These are phyloP conservation scores for Fraxinus dipetala DNA, from an alignment of 305 asterid species.

Conservation along the genomic window DNA sequence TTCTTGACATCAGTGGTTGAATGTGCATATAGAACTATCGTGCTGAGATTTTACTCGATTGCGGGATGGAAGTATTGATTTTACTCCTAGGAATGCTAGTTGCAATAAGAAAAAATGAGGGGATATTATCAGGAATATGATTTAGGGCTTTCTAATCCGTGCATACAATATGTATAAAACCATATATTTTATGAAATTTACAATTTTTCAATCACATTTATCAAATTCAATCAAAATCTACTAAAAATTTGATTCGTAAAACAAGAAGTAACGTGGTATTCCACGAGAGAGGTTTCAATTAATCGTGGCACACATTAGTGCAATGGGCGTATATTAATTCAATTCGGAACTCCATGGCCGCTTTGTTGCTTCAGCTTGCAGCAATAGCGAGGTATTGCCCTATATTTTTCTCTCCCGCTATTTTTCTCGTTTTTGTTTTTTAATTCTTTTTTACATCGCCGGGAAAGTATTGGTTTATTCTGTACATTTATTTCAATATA, in stretches of 20 bases:
- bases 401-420: constrained; percentile 9
- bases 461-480: not conserved
- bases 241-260: constrained; percentile 14
- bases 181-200: not conserved
- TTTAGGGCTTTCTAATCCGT: not conserved
- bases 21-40: not conserved
- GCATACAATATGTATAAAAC: not conserved
- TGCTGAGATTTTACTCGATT: not conserved
- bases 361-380: constrained; percentile 50
- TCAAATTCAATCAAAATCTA: not conserved
- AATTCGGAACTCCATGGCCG: constrained; percentile 42
- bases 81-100: not conserved
- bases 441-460: not conserved
- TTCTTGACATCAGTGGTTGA: not conserved
- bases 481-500: not conserved
- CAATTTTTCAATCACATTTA: not conserved
- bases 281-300: constrained; percentile 55
- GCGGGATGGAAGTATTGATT: not conserved
- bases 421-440: not conserved
- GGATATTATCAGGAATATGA: not conserved
- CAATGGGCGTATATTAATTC: constrained; percentile 49
- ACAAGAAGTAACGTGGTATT: constrained; percentile 64
- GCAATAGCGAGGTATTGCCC: constrained; percentile 43
- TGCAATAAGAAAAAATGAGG: not conserved
- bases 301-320: constrained; percentile 65